Percentiles rank a stretch among this genome's conserved stretches.
Evolutionary conservation across 1,284 basidiomycete genomes (phyloP).

Genomic region (Trichosporon sp.): DNA sequence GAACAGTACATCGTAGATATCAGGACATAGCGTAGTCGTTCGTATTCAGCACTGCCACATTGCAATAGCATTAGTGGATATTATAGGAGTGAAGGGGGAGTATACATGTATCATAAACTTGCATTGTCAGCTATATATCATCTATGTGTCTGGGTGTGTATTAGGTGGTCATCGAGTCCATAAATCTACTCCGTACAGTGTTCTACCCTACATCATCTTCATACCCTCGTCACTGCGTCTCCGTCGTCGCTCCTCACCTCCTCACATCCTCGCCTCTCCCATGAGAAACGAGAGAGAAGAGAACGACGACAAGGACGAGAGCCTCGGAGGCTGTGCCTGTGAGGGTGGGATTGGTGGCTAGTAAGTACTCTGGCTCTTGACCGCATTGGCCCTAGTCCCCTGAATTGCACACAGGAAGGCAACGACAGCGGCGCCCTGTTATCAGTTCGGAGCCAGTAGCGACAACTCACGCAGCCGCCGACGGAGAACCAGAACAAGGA

Average conservation of each 20-base stretch:
- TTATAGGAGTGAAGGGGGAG: too few species aligned
- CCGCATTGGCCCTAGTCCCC: background rate
- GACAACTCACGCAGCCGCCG: constrained; percentile 43
- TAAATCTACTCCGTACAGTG: background rate
- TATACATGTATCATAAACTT: background rate
- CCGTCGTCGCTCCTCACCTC: background rate
- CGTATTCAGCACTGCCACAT: background rate
- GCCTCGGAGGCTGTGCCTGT: too few species aligned
- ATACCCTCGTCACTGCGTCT: too few species aligned
- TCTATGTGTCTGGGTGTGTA: background rate
- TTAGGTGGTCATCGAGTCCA: background rate
- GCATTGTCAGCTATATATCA: background rate
- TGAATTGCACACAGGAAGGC: background rate
- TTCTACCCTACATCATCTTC: too few species aligned
- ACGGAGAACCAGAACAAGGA: constrained; percentile 50
- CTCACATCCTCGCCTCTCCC: background rate
- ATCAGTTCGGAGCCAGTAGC: background rate
- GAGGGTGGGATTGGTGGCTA: background rate
- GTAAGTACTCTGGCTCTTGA: background rate
- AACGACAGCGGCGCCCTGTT: background rate
- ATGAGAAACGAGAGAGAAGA: background rate
- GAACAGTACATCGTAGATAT: too few species aligned
- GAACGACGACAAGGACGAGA: background rate
- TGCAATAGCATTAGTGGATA: background rate
- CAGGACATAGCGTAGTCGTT: background rate